Evolutionary conservation across 202 grass and related monocot genomes (phyloP), one percentile per base, ranked within the genome.

Genomic region (Schoenoplectus tabernaemontani): DNA sequence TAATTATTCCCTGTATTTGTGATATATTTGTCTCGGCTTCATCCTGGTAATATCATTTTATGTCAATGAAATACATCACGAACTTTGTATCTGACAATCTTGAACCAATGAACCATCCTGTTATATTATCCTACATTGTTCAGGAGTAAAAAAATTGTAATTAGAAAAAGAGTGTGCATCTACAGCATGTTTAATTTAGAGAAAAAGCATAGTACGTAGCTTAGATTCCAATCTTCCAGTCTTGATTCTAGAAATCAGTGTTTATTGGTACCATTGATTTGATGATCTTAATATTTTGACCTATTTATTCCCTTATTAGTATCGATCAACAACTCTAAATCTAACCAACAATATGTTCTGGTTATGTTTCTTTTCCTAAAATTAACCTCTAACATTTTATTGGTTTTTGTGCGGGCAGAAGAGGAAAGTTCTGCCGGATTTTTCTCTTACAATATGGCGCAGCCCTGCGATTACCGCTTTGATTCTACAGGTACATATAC

Each of bases 401-500:
- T 33, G 30, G 4, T 65, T 53, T 33, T 74, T 53, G 2, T 30
- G 47, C 2, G 4, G 15, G 19, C 77, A 80, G 77, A 80, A 3
- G 77, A 80, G 12, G 23, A 60, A 12, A 46, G 8, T 12, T 33
- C 42, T 80, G 30, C 37, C 58, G 32, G 77, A 80, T 65, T 51
- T 64, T 64, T 42, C 41, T 51, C 23, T 80, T 60, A 63, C 13
- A 61, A 7, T 80, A 80, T 80, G 77, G 77, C 26, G 30, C 59
- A 65, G 19, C 42, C 77, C 77, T 80, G 57, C 7, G 7, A 50
- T 80, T 16, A 38, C 64, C 23, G 8, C 41, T 63, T 48, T 80
- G 23, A 80, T 80, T 47, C 22, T 80, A 59, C 77, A 80, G 59
- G 77, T 80, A 64, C 22, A 78, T 78, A 60, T 65, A 42, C 17